Base-by-base conservation (phyloP, 1,139 yeast genomes). In the Candida tropicalis region DNA sequence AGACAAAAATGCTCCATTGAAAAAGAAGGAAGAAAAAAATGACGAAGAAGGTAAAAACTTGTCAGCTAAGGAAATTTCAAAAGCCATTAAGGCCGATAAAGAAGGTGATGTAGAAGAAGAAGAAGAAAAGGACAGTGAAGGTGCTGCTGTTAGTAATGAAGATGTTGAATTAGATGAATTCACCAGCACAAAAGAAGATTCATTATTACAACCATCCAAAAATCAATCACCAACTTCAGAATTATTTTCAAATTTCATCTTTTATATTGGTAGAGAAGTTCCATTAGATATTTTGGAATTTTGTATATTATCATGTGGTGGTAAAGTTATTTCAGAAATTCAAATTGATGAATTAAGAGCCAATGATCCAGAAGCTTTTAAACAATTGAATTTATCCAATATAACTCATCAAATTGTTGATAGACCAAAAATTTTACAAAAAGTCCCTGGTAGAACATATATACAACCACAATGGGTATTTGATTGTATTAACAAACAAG, bases 401-500 rank as follows among this genome's bases (percentile, higher is more conserved):
- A 82, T 93, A 44, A 93, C 99, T 22, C 99, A 93, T 65, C 98
- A 93, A 65, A 86, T 93, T 55, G 83, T 85, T 51, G 99, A 93
- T 67, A 82, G 99, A 66, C 98, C 98, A 28, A 83, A 83, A 56
- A 68, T 93, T 43, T 65, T 77, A 34, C 77, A 81, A 52, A 88
- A 84, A 63, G 89, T 90, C 35, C 85, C 91, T 46, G 97, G 97
- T 41, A 81, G 98, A 71, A 87, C 96, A 0, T 95, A 95, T 60
- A 67, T 91, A 40, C 99, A 93, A 70, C 99, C 99, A 26, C 99
- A 93, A 73, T 95, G 99, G 99, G 75, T 93, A 39, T 91, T 93
- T 65, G 99, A 93, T 63, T 84, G 88, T 59, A 74, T 95, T 53
- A 93, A 93, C 70, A 85, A 86, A 68, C 79, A 82, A 41, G 75